phyloP scores from a whole-genome alignment of 2,329 filamentous ascomycete genomes.

The Fusarium pilosicola region DNA sequence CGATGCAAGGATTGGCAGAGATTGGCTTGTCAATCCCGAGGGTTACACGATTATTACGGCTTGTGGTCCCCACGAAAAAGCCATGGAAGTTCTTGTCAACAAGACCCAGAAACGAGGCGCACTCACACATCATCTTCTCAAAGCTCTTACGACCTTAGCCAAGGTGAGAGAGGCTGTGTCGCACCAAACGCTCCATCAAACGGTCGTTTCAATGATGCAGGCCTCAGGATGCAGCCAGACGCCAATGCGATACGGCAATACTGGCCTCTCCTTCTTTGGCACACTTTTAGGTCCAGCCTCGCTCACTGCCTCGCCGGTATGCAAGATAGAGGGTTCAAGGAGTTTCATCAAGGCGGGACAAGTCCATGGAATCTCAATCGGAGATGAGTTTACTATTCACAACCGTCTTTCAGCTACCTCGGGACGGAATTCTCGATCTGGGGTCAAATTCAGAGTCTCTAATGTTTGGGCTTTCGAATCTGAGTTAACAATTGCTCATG shows the following conservation, averaged over 20 bases:
- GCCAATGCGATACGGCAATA: not conserved
- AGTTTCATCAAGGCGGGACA: not conserved
- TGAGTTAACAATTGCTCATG: fast-evolving
- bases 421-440: fast-evolving
- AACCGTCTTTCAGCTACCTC: fast-evolving
- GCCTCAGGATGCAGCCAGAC: not conserved
- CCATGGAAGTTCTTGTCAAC: not conserved
- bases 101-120: not conserved
- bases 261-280: not conserved
- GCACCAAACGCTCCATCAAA: not conserved
- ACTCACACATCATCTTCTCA: not conserved
- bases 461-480: not conserved
- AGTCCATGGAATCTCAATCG: not conserved
- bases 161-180: not conserved
- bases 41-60: fast-evolving
- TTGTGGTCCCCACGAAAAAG: not conserved
- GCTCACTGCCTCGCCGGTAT: fast-evolving
- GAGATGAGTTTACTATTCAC: not conserved
- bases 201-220: not conserved
- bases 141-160: fast-evolving
- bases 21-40: not conserved
- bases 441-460: not conserved
- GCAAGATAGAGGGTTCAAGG: not conserved
- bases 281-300: fast-evolving
- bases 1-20: fast-evolving